These are phyloP conservation scores for Magnaporthales sp. DNA, from an alignment of 2,329 filamentous ascomycete species.

Conservation along the genomic window DNA sequence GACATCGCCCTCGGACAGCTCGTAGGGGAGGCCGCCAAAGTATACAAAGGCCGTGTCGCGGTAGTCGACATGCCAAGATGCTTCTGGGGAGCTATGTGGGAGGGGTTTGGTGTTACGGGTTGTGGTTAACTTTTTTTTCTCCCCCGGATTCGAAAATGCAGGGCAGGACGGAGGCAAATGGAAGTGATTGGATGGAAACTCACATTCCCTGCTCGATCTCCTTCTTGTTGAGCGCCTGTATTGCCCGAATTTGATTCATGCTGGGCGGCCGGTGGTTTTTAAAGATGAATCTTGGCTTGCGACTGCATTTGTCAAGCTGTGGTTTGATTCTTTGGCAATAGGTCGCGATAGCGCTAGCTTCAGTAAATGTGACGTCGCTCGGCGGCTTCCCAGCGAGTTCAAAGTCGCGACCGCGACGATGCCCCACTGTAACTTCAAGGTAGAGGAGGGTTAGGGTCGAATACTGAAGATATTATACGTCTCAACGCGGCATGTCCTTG, in stretches of 20 bases:
- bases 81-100: conserved; percentile 59
- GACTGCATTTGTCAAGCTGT: background rate
- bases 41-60: conserved; percentile 92
- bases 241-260: conserved; percentile 93
- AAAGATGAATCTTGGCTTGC: no score
- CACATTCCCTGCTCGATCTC: conserved; percentile 85
- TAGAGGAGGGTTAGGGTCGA: background rate
- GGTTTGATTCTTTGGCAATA: background rate
- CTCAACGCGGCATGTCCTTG: background rate
- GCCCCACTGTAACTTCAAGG: background rate
- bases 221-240: conserved; percentile 85
- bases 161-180: background rate
- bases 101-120: background rate
- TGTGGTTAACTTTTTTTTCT: background rate
- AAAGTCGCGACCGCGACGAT: background rate
- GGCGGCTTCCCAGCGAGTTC: background rate
- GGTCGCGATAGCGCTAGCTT: background rate
- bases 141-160: no score
- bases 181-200: conserved; percentile 23
- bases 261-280: conserved; percentile 14
- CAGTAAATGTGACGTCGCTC: background rate
- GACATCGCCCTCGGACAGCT: conserved; percentile 90
- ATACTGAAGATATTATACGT: background rate
- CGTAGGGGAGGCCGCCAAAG: conserved; percentile 87
- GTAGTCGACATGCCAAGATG: conserved; percentile 96